A percentile compares a stretch with the other conserved stretches of the same genome.
Evolutionary conservation across 192 early-diverging fungal genomes (phyloP).

Genomic region (Entomortierella chlamydospora): DNA sequence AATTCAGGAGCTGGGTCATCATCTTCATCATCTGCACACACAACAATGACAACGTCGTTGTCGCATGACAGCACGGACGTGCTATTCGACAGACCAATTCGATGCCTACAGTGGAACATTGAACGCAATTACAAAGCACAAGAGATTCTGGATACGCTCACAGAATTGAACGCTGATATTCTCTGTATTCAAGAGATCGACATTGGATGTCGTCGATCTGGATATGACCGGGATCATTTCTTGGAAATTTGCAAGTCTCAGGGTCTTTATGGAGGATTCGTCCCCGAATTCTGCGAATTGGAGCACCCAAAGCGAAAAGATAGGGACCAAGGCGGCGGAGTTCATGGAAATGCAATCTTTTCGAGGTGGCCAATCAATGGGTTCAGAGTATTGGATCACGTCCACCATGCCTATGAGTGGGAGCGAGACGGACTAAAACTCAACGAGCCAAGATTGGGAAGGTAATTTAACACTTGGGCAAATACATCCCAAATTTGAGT

Average conservation of each 20-base stretch:
- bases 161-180: slow-evolving; percentile 75
- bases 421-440: slow-evolving; percentile 66
- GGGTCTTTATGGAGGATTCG: slow-evolving; percentile 73
- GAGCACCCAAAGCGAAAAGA: slow-evolving; percentile 65
- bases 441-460: slow-evolving; percentile 76
- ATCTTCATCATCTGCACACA: background rate
- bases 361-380: slow-evolving; percentile 71
- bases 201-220: slow-evolving; percentile 77
- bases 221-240: slow-evolving; percentile 66
- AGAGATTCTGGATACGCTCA: slow-evolving; percentile 64
- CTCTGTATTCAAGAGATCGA: slow-evolving; percentile 83
- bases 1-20: slow-evolving; percentile 19
- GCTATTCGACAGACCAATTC: slow-evolving; percentile 53
- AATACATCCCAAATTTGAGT: background rate
- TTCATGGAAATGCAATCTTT: slow-evolving; percentile 84
- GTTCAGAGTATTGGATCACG: slow-evolving; percentile 72
- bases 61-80: background rate
- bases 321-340: slow-evolving; percentile 77
- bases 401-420: slow-evolving; percentile 80
- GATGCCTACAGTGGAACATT: slow-evolving; percentile 85
- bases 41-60: background rate
- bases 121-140: slow-evolving; percentile 82
- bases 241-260: slow-evolving; percentile 69
- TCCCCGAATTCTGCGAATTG: slow-evolving; percentile 80
- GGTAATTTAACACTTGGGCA: slow-evolving; percentile 37